A percentile compares a stretch with the other conserved stretches of the same genome.
These are phyloP conservation scores for Rutidosis leptorrhynchoides DNA, from an alignment of 129 eudicot genomes.

Conservation along the genomic window DNA sequence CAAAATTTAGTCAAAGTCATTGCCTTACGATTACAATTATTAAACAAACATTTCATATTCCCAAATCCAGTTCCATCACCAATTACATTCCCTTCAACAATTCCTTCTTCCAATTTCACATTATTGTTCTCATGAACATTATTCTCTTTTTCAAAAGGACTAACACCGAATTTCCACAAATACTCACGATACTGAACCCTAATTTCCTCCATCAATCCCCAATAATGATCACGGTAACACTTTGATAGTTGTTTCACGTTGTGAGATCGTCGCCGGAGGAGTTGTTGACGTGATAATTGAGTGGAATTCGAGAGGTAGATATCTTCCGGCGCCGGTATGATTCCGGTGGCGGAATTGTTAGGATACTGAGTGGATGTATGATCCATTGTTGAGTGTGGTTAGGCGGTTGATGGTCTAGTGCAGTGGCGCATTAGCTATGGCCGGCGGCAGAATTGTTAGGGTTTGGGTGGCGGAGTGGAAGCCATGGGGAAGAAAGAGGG, in stretches of 20 bases:
- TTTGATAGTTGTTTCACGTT: constrained; percentile 34
- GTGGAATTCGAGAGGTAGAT: constrained; percentile 31
- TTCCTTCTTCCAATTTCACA: constrained; percentile 11
- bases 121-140: constrained; percentile 5
- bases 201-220: constrained; percentile 54
- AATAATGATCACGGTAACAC: constrained; percentile 46
- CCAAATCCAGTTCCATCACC: constrained; percentile 25
- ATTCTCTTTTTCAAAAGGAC: constrained; percentile 34
- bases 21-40: constrained; percentile 45
- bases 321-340: constrained; percentile 33
- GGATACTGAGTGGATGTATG: constrained; percentile 13
- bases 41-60: constrained; percentile 32
- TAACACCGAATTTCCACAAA: constrained; percentile 49
- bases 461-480: constrained; percentile 33
- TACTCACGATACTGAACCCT: constrained; percentile 41
- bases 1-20: constrained; percentile 54
- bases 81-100: constrained; percentile 9
- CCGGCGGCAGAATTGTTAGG: constrained; percentile 37
- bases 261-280: constrained; percentile 42
- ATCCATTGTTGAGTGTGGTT: constrained; percentile 18
- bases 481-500: constrained; percentile 21
- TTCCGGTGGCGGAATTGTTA: constrained; percentile 10
- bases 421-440: neutral
- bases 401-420: neutral
- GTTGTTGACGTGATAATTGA: constrained; percentile 38